phyloP scores from a whole-genome alignment of 805 yeast species.

The Spathaspora hagerdaliae region DNA sequence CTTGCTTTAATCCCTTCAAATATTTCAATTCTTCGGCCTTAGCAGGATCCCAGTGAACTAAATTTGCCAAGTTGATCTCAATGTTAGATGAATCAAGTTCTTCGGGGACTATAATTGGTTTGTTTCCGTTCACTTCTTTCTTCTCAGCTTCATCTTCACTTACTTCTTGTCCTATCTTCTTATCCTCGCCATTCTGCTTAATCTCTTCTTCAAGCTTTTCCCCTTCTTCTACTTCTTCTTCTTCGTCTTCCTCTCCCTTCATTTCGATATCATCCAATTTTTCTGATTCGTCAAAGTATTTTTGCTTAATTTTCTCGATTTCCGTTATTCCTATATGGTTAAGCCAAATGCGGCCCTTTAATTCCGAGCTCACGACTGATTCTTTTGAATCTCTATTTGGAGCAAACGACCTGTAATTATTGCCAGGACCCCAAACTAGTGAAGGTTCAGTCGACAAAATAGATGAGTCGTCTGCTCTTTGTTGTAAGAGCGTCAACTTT shows the following conservation, averaged over 20 bases:
- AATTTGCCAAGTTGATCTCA: constrained; percentile 25
- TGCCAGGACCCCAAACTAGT: constrained; percentile 9
- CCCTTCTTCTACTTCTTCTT: constrained; percentile 10
- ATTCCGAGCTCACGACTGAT: constrained; percentile 26
- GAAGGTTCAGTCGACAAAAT: constrained; percentile 2
- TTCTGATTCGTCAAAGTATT: constrained; percentile 8
- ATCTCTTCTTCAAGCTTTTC: constrained; percentile 3
- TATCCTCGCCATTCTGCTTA: constrained; percentile 7
- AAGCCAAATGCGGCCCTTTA: constrained; percentile 35
- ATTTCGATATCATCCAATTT: constrained; percentile 6
- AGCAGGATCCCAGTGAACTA: constrained; percentile 35
- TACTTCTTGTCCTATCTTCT: not conserved
- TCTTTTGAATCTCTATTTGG: constrained; percentile 33
- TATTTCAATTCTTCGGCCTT: constrained; percentile 19
- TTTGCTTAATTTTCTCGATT: constrained; percentile 22
- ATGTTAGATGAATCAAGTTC: not conserved
- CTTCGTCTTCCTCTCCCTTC: constrained; percentile 6
- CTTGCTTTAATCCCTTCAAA: constrained; percentile 20
- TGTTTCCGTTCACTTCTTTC: constrained; percentile 1
- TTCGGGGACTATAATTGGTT: constrained; percentile 3
- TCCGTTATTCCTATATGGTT: constrained; percentile 34
- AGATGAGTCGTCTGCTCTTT: constrained; percentile 5
- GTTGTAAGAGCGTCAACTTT: constrained; percentile 9
- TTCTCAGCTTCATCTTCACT: constrained; percentile 7
- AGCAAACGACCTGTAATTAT: constrained; percentile 29